Evolutionary conservation across 116 monocot species (phyloP).

Genomic region (Phalaenopsis hybrid): DNA sequence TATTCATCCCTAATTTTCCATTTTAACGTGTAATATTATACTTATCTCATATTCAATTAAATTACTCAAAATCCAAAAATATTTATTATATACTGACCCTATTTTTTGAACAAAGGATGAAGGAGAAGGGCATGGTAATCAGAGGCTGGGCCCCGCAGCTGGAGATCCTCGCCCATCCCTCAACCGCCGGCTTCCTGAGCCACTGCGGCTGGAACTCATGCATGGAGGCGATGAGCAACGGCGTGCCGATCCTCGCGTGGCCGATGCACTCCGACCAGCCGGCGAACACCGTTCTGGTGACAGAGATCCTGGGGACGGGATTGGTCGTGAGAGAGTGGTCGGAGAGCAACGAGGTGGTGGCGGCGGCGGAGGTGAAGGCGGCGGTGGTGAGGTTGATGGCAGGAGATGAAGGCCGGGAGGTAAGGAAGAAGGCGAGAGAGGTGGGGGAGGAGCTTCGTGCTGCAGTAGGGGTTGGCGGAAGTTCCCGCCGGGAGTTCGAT

Average conservation of each 20-base stretch:
- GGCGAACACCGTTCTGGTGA: slow-evolving; percentile 22
- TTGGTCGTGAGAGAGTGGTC: slow-evolving; percentile 2
- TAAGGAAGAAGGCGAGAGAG: background rate
- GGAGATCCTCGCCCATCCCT: slow-evolving; percentile 13
- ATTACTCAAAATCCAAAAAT: too few species aligned
- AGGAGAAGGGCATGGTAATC: slow-evolving; percentile 9
- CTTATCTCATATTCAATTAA: too few species aligned
- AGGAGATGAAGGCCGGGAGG: slow-evolving; percentile 7
- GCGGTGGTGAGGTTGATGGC: slow-evolving; percentile 15
- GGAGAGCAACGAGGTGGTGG: background rate
- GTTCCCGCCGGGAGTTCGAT: slow-evolving; percentile 11
- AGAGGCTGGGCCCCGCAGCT: slow-evolving; percentile 29
- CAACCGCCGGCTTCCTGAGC: slow-evolving; percentile 21
- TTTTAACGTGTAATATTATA: too few species aligned
- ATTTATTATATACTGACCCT: background rate
- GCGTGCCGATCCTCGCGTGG: slow-evolving; percentile 35
- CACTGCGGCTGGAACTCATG: slow-evolving; percentile 50
- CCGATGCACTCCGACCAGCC: slow-evolving; percentile 40
- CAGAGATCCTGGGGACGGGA: slow-evolving; percentile 14
- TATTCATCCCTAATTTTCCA: too few species aligned
- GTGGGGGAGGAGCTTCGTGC: background rate
- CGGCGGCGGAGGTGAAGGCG: slow-evolving; percentile 7
- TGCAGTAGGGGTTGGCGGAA: slow-evolving; percentile 18
- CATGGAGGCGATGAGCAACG: slow-evolving; percentile 18
- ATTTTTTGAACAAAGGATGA: background rate